phyloP scores from a whole-genome alignment of 2,329 filamentous ascomycete genomes.

The Sporothrix euskadiensis region DNA sequence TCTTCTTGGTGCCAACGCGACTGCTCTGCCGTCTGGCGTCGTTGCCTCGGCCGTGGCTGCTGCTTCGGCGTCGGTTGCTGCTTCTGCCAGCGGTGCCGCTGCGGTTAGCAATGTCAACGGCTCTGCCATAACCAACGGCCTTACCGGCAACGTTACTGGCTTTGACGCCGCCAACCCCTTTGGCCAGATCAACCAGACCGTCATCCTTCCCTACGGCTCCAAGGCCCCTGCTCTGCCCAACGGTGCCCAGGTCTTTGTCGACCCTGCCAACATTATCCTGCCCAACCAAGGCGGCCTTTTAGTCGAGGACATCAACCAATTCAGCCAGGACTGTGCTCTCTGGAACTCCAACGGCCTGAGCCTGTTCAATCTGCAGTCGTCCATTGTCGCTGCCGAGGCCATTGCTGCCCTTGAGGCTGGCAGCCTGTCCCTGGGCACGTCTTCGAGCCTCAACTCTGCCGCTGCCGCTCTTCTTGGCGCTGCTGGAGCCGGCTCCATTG shows the following conservation, averaged over 20 bases:
- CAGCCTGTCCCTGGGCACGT: conserved; percentile 34
- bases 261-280: conserved; percentile 45
- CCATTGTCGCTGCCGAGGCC: conserved; percentile 38
- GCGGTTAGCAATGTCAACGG: conserved; percentile 26
- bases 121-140: neutral
- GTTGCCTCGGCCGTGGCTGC: conserved; percentile 20
- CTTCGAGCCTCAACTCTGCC: conserved; percentile 27
- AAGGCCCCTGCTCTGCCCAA: conserved; percentile 37
- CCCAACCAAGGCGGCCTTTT: conserved; percentile 40
- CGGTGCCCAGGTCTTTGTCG: conserved; percentile 40
- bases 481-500: neutral
- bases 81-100: conserved; percentile 31
- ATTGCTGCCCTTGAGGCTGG: conserved; percentile 37
- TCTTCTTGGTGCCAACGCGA: conserved; percentile 26
- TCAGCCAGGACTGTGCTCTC: conserved; percentile 41
- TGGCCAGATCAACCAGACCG: conserved; percentile 39
- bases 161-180: conserved; percentile 41
- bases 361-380: conserved; percentile 37
- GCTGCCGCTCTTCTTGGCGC: conserved; percentile 25
- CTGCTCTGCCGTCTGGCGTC: conserved; percentile 1
- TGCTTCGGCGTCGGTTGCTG: conserved; percentile 30
- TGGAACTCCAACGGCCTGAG: conserved; percentile 36
- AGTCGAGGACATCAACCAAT: conserved; percentile 40
- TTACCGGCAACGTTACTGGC: conserved; percentile 30
- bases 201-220: conserved; percentile 42